Conservation (phyloP, 768 basidiomycete genomes). For the Lyophyllum semitale region DNA sequence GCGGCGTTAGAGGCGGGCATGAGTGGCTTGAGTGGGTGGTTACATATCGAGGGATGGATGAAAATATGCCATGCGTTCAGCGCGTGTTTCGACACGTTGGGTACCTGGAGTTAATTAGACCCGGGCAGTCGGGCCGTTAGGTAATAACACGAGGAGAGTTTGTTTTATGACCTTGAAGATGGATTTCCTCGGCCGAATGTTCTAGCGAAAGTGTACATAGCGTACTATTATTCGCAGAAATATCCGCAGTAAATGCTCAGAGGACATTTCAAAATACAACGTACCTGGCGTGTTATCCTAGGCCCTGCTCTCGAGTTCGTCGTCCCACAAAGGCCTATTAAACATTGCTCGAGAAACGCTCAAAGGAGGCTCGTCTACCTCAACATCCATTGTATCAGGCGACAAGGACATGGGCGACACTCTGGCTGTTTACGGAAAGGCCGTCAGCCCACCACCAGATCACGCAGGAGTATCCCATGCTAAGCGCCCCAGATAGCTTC, state of each 20-base stretch:
- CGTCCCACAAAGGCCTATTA: not conserved
- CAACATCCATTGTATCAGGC: not conserved
- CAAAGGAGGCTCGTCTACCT: not conserved
- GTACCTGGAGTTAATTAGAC: not conserved
- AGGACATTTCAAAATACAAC: not conserved
- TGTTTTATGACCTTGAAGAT: too few relatives aligned
- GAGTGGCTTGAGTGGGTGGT: not conserved
- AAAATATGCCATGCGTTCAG: not conserved
- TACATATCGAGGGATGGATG: not conserved
- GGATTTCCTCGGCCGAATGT: too few relatives aligned
- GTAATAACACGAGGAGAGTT: too few relatives aligned
- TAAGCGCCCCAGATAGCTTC: too few relatives aligned
- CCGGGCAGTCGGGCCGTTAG: too few relatives aligned
- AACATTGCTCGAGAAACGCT: not conserved
- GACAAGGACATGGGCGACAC: too few relatives aligned
- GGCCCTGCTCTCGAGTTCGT: not conserved
- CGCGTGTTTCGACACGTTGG: constrained; percentile 6
- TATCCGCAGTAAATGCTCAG: too few relatives aligned
- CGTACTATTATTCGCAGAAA: too few relatives aligned
- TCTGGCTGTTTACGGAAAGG: too few relatives aligned
- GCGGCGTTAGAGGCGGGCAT: not conserved
- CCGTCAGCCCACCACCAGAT: too few relatives aligned
- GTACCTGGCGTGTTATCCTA: constrained; percentile 1
- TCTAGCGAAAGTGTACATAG: too few relatives aligned
- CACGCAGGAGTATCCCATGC: too few relatives aligned